phyloP scores from a whole-genome alignment of 2,329 filamentous ascomycete genomes.

The Oidium heveae region DNA sequence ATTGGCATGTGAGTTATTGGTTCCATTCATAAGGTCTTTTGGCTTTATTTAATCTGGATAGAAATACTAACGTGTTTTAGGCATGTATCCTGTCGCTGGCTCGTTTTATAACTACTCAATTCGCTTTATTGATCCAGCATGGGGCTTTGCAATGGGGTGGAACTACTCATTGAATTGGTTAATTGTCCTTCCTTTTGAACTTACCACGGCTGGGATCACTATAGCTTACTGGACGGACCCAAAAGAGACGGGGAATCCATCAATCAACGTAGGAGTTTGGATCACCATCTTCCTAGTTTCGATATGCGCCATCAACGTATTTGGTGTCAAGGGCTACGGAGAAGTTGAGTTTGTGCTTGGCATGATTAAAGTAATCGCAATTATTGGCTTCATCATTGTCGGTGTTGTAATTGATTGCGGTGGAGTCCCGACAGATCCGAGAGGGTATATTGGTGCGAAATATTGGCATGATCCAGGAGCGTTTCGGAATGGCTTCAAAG shows the following conservation, averaged over 20 bases:
- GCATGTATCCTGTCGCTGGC: slow-evolving; percentile 66
- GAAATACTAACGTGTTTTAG: slow-evolving; percentile 2
- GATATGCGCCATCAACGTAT: slow-evolving; percentile 64
- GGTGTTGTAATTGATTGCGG: slow-evolving; percentile 8
- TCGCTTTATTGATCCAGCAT: slow-evolving; percentile 79
- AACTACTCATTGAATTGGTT: slow-evolving; percentile 81
- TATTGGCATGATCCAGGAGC: slow-evolving; percentile 66
- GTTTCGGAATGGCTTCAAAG: slow-evolving; percentile 56
- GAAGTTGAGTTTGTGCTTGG: slow-evolving; percentile 83
- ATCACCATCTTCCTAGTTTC: slow-evolving; percentile 60
- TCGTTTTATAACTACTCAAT: slow-evolving; percentile 84
- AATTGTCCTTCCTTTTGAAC: slow-evolving; percentile 57
- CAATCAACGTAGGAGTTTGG: slow-evolving; percentile 37
- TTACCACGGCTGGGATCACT: slow-evolving; percentile 65
- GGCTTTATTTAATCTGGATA: too few relatives aligned
- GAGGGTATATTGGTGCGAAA: slow-evolving; percentile 33
- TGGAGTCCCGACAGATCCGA: slow-evolving; percentile 16
- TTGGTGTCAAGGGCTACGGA: slow-evolving; percentile 70
- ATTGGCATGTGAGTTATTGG: slow-evolving; percentile 51
- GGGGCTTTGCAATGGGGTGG: slow-evolving; percentile 91
- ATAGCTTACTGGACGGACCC: slow-evolving; percentile 52
- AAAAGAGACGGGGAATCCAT: slow-evolving; percentile 18
- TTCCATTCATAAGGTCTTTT: too few relatives aligned
- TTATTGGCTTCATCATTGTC: slow-evolving; percentile 64
- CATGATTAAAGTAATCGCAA: slow-evolving; percentile 60